Conservation (phyloP, 2,329 filamentous ascomycete species). For the Zymoseptoria brevis region DNA sequence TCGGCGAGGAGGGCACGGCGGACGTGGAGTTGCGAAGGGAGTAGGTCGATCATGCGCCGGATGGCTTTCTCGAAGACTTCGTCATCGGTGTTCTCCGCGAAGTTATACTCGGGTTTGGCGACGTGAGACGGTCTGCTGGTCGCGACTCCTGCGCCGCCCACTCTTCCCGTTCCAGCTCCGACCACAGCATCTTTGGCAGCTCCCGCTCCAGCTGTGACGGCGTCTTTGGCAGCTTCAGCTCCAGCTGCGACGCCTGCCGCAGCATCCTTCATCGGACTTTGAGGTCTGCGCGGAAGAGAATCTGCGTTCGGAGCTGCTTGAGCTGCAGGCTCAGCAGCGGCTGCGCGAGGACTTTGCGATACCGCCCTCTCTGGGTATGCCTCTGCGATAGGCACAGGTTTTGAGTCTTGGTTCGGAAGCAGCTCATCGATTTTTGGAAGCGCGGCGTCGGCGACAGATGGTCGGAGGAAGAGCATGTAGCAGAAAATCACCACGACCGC, state of each 20-base stretch:
- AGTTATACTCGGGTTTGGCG: background rate
- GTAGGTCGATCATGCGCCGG: constrained; percentile 4
- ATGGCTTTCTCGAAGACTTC: background rate
- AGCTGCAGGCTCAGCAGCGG: background rate
- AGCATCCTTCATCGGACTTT: background rate
- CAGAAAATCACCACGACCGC: background rate
- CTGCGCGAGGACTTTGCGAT: background rate
- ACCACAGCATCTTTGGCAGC: background rate
- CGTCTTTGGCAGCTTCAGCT: background rate
- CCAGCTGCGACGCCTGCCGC: background rate
- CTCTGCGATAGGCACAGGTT: background rate
- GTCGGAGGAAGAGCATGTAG: background rate
- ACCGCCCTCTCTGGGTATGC: background rate
- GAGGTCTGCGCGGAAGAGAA: background rate
- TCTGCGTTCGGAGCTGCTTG: background rate
- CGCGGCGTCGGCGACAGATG: background rate
- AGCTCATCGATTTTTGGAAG: background rate
- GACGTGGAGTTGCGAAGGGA: background rate
- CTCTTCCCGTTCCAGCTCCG: background rate
- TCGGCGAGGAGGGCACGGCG: constrained; percentile 5
- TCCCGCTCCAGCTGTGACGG: background rate
- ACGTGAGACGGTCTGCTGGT: background rate
- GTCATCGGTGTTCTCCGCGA: background rate
- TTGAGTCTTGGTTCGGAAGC: background rate
- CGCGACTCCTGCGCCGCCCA: background rate